Evolutionary conservation across 331 rosid species (phyloP), one percentile per base, ranked within the genome.

Genomic region (Rosa hybrid): DNA sequence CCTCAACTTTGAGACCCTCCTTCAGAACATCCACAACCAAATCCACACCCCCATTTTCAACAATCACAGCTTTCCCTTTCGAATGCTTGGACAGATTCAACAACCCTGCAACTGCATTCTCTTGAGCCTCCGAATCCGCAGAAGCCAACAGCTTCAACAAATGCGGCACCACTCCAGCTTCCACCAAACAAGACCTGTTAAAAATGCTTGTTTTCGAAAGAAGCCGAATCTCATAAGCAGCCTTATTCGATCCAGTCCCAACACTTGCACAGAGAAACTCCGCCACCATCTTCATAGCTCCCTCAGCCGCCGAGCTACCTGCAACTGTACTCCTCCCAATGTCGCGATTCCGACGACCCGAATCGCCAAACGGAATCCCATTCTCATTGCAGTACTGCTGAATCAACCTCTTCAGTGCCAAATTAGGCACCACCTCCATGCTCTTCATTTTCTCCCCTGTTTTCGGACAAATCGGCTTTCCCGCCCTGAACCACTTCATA

Each of bases 141-240:
- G 83, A 75, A 67, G 81, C 75, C 80, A 91, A 56, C 64, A 93
- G 71, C 77, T 51, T 78, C 68, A 95, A 77, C 83, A 93, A 67
- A 56, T 45, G 84, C 30, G 88, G 90, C 48, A 91, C 74, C 8
- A 77, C 76, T 23, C 92, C 94, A 18, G 90, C 86, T 86, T 93
- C 94, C 50, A 85, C 90, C 81, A 95, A 81, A 79, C 96, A 93
- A 86, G 88, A 87, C 83, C 93, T 85, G 23, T 86, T 86, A 81
- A 89, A 90, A 88, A 88, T 74, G 92, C 87, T 91, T 79, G 93
- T 53, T 85, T 93, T 93, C 60, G 98, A 72, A 25, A 95, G 90
- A 84, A 87, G 82, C 84, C 92, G 84, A 74, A 87, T 78, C 76
- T 95, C 98, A 64, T 72, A 87, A 1, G 91, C 91, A 3, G 89